phyloP scores from a whole-genome alignment of 768 basidiomycete genomes.

The Rhizopogon sp. region DNA sequence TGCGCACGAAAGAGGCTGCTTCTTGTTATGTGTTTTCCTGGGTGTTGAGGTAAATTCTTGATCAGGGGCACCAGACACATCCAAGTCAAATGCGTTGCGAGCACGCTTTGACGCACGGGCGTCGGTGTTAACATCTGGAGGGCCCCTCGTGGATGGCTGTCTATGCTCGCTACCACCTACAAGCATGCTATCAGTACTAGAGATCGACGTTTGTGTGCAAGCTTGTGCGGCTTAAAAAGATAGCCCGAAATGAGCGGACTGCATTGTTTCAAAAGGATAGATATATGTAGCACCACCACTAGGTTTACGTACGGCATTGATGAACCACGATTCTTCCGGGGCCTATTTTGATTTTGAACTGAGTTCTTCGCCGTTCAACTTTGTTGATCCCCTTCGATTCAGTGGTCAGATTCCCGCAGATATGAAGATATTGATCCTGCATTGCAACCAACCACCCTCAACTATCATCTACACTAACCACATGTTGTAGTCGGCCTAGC shows the following conservation, averaged over 20 bases:
- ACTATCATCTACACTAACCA: too few relatives aligned
- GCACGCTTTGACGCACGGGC: constrained; percentile 42
- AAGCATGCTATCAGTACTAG: constrained; percentile 22
- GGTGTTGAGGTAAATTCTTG: constrained; percentile 4
- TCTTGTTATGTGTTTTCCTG: constrained; percentile 19
- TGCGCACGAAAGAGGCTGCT: constrained; percentile 53
- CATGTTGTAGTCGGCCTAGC: too few relatives aligned
- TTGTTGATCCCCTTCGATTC: constrained; percentile 1
- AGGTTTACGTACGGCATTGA: constrained; percentile 11
- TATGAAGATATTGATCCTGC: neutral
- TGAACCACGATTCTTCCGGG: constrained; percentile 9
- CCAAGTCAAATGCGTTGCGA: constrained; percentile 29
- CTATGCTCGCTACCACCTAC: neutral
- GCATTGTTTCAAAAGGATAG: constrained; percentile 5
- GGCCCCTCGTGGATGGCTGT: neutral
- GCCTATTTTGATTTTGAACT: constrained; percentile 7
- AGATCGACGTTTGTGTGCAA: constrained; percentile 16
- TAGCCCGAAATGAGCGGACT: constrained; percentile 13
- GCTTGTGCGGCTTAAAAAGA: constrained; percentile 5
- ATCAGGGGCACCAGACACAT: constrained; percentile 6
- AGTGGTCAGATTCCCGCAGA: constrained; percentile 3
- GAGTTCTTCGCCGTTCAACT: constrained; percentile 5
- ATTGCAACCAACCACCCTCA: neutral
- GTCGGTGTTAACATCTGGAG: constrained; percentile 10
- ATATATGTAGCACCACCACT: constrained; percentile 4